Conservation (phyloP, 2,329 filamentous ascomycete species). For the Colletotrichum filicis region DNA sequence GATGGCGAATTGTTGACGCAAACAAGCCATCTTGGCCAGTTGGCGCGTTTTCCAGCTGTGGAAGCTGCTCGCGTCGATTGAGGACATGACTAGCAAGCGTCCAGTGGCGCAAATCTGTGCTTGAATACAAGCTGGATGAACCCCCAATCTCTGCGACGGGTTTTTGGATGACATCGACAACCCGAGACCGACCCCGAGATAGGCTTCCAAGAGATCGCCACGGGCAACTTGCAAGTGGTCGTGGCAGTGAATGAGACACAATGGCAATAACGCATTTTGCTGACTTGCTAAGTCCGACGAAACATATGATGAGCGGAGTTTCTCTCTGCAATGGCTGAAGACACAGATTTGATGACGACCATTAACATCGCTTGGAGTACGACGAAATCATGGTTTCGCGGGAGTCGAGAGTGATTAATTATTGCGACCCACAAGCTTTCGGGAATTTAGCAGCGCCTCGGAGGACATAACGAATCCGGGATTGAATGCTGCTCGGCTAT, state of each 20-base stretch:
- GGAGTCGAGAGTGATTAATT: not conserved
- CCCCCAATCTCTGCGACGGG: not conserved
- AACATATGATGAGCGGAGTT: not conserved
- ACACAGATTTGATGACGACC: too few relatives aligned
- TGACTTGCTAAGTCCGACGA: not conserved
- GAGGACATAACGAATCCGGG: not conserved
- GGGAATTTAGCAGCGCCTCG: not conserved
- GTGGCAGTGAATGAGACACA: not conserved
- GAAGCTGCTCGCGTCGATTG: too few relatives aligned
- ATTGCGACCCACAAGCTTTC: not conserved
- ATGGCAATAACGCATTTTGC: not conserved
- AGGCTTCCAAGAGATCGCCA: not conserved
- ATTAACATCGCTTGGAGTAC: not conserved
- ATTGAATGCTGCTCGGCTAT: not conserved
- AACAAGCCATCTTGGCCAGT: too few relatives aligned
- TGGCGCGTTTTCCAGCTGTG: too few relatives aligned
- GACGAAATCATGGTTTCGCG: too few relatives aligned
- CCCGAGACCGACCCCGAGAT: conserved; percentile 16
- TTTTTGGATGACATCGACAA: conserved; percentile 3
- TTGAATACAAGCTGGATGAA: conserved; percentile 13
- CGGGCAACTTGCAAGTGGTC: too few relatives aligned
- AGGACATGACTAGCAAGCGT: too few relatives aligned
- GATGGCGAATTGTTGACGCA: too few relatives aligned
- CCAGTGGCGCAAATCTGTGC: too few relatives aligned
- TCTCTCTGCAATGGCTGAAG: not conserved